phyloP scores from a whole-genome alignment of 2,329 filamentous ascomycete genomes.

The Aureobasidium melanogenum region DNA sequence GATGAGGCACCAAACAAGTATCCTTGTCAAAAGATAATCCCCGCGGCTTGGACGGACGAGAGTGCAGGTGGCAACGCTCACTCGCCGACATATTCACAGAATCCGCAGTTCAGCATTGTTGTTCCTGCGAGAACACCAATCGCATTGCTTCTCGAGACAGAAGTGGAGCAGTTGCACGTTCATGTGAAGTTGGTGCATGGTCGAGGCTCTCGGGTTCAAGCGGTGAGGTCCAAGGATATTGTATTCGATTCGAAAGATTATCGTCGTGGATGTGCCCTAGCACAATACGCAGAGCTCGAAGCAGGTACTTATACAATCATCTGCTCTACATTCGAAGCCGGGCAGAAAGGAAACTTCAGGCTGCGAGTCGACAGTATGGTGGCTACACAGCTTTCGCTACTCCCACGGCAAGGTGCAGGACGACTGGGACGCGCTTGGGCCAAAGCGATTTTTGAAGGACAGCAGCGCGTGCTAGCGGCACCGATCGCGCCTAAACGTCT shows the following conservation, averaged over 20 bases:
- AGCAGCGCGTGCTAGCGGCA: conserved; percentile 45
- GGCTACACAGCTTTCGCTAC: conserved; percentile 47
- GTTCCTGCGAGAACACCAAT: conserved; percentile 52
- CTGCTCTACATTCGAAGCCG: conserved; percentile 80
- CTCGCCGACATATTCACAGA: conserved; percentile 66
- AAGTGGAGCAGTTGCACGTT: conserved; percentile 58
- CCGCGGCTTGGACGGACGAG: conserved; percentile 64
- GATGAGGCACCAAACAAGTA: conserved; percentile 54
- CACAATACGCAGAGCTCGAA: conserved; percentile 52
- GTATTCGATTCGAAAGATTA: conserved; percentile 83
- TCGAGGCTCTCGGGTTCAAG: conserved; percentile 59
- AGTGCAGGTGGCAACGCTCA: conserved; percentile 80
- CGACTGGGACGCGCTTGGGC: conserved; percentile 54
- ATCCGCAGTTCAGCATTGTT: conserved; percentile 73
- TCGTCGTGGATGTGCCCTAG: conserved; percentile 65
- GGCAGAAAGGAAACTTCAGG: conserved; percentile 64
- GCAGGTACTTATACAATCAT: conserved; percentile 77
- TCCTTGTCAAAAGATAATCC: conserved; percentile 47
- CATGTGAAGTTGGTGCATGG: conserved; percentile 82
- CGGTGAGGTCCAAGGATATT: conserved; percentile 66
- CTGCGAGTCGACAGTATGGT: conserved; percentile 62
- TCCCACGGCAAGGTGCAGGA: conserved; percentile 69
- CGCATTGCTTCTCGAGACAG: conserved; percentile 64
- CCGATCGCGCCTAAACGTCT: conserved; percentile 45
- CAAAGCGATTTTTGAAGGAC: conserved; percentile 41